phyloP scores from a whole-genome alignment of 495 filamentous ascomycete species.

The Aspergillus campestris region DNA sequence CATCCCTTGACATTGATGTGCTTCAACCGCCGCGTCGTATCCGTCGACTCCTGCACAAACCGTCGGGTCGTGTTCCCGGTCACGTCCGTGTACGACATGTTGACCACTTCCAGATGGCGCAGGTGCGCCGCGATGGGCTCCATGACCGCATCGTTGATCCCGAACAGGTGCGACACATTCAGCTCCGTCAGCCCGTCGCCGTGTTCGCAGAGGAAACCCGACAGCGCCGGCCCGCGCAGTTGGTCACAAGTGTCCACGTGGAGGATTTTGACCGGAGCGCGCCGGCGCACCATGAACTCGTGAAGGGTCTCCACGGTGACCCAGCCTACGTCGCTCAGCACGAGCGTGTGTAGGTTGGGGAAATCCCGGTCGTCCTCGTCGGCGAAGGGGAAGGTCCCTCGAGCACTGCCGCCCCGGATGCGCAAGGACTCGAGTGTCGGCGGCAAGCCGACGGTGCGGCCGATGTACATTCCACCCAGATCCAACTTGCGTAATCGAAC shows the following conservation, averaged over 20 bases:
- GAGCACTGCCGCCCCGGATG: conserved; percentile 18
- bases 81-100: conserved; percentile 28
- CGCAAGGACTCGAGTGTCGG: conserved; percentile 24
- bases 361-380: conserved; percentile 8
- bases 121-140: conserved; percentile 10
- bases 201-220: conserved; percentile 5
- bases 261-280: conserved; percentile 20
- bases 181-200: conserved; percentile 20
- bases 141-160: conserved; percentile 16
- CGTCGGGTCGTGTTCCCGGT: conserved; percentile 19
- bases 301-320: conserved; percentile 8
- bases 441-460: conserved; percentile 15
- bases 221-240: conserved; percentile 1
- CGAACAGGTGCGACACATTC: conserved; percentile 16
- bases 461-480: conserved; percentile 20
- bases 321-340: conserved; percentile 23
- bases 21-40: too few relatives aligned
- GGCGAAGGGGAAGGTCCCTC: conserved; percentile 8
- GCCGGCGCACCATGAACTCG: conserved; percentile 11
- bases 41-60: too few relatives aligned
- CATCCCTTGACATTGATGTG: conserved; percentile 21
- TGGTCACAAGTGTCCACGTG: conserved; percentile 23
- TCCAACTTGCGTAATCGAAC: conserved; percentile 23
- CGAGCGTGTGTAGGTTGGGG: conserved; percentile 24
- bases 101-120: conserved; percentile 19